phyloP scores from a whole-genome alignment of 805 yeast genomes.

The Kluyveromyces nonfermentans region DNA sequence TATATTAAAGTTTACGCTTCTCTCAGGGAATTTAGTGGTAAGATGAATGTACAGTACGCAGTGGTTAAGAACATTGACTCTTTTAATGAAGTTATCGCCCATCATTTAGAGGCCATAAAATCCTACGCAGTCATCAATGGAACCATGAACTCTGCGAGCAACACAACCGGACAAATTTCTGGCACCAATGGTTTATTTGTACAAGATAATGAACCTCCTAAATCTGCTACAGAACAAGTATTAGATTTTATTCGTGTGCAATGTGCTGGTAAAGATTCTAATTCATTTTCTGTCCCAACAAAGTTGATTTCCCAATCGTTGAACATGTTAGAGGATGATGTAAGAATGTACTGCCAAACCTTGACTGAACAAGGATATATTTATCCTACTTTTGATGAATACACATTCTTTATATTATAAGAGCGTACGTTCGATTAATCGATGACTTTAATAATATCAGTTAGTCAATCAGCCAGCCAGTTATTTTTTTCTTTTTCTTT shows the following conservation, averaged over 20 bases:
- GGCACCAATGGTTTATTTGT: conserved; percentile 34
- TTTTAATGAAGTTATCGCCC: conserved; percentile 61
- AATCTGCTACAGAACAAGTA: conserved; percentile 35
- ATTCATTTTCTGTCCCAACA: conserved; percentile 61
- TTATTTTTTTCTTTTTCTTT: too few relatives aligned
- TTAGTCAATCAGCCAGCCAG: too few relatives aligned
- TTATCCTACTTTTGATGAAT: conserved; percentile 62
- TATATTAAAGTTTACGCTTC: conserved; percentile 55
- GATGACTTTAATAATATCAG: background rate
- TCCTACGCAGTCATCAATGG: conserved; percentile 49
- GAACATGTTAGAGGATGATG: conserved; percentile 40
- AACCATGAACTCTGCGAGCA: conserved; percentile 17
- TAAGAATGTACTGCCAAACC: conserved; percentile 39
- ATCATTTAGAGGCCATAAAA: conserved; percentile 53
- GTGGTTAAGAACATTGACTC: conserved; percentile 47
- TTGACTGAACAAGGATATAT: conserved; percentile 61
- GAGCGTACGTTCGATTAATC: background rate
- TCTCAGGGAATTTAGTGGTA: conserved; percentile 50
- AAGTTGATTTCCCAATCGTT: conserved; percentile 50
- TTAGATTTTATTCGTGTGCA: conserved; percentile 40
- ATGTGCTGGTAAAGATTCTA: conserved; percentile 41
- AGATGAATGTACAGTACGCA: conserved; percentile 56
- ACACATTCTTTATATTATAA: conserved; percentile 45
- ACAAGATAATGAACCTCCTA: conserved; percentile 29
- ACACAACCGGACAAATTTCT: conserved; percentile 15